Base-by-base conservation (phyloP, 2,329 filamentous ascomycete species). In the Aureobasidium melanogenum region DNA sequence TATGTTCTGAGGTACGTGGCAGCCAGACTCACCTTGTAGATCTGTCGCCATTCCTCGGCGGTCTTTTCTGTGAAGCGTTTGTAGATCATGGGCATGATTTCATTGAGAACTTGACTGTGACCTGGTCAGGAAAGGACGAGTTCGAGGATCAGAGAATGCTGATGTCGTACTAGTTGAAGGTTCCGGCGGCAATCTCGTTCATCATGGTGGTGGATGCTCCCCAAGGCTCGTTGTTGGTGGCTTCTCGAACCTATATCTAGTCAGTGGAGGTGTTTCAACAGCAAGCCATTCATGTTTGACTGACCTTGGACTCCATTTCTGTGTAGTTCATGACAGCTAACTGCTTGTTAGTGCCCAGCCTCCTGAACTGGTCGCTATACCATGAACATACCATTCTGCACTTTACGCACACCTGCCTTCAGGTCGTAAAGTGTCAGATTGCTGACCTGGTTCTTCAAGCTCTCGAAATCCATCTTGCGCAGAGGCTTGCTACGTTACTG, bases 1-100 rank as follows among this genome's bases (percentile, higher is more conserved):
- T 12, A 22, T 51, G 66, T 73, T 47, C 72, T 69, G 51, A 22
- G 3, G 10, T 34, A 28, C 24, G 8, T 7, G 9, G 3, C 3
- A 17, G 22, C 12, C 15, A 22, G n/a, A 63, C 62, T 69, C 64
- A 91, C 88, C 81, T 99, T 99, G 83, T 99, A 99, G 72, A 99
- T 99, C 75, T 99, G 94, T 67, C 94, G 85, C 94, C 94, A 99
- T 77, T 99, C 94, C 74, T 99, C 94, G 61, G 94, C 93, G 8
- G 91, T 84, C 80, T 99, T 99, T 74, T 99, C 94, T 64, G 94
- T 99, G 76, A 99, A 99, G 66, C 94, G 89, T 71, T 95, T 94
- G 80, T 99, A 99, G 72, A 99, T 96, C 91, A 99, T 94, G 67
- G 94, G 94, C 94, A 99, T 99, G 73, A 99, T 97, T 76, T 99